These are phyloP conservation scores for Prorocentrum cordatum DNA, from an alignment of 169 alveolate species.

Conservation along the genomic window DNA sequence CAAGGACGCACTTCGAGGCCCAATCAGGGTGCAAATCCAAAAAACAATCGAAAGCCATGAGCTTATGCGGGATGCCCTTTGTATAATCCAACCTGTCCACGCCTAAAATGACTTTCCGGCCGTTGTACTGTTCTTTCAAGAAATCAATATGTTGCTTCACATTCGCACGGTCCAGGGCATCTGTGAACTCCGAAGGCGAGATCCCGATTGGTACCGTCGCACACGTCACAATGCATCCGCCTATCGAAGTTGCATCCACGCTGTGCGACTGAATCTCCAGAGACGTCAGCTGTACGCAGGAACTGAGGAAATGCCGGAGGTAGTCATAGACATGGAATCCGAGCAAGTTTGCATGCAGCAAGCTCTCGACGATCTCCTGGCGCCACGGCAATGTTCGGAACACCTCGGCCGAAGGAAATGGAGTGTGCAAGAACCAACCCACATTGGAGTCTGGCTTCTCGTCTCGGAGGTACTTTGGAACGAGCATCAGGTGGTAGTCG, in stretches of 20 bases:
- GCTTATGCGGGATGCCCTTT: slow-evolving; percentile 76
- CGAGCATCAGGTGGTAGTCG: slow-evolving; percentile 77
- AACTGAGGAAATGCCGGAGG: slow-evolving; percentile 75
- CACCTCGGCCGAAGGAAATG: slow-evolving; percentile 88
- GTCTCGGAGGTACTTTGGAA: slow-evolving; percentile 73
- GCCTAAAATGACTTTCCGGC: slow-evolving; percentile 44
- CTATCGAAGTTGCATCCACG: slow-evolving; percentile 72
- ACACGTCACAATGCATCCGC: slow-evolving; percentile 70
- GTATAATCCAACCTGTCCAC: slow-evolving; percentile 74
- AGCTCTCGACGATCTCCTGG: slow-evolving; percentile 85
- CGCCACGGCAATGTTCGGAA: slow-evolving; percentile 85
- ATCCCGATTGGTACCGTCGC: slow-evolving; percentile 73
- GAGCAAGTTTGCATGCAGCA: slow-evolving; percentile 87
- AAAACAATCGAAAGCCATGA: slow-evolving; percentile 71
- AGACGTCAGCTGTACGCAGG: slow-evolving; percentile 85
- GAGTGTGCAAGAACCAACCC: slow-evolving; percentile 84
- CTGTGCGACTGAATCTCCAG: slow-evolving; percentile 72
- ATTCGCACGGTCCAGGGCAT: background rate
- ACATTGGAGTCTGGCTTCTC: slow-evolving; percentile 70
- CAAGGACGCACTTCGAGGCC: slow-evolving; percentile 33
- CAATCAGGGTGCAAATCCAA: slow-evolving; percentile 69
- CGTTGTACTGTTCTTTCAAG: slow-evolving; percentile 12
- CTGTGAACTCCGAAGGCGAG: slow-evolving; percentile 25
- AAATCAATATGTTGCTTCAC: background rate
- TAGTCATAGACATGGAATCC: slow-evolving; percentile 82